Conservation (phyloP, 2,329 filamentous ascomycete species). For the Botrytis pseudocinerea region DNA sequence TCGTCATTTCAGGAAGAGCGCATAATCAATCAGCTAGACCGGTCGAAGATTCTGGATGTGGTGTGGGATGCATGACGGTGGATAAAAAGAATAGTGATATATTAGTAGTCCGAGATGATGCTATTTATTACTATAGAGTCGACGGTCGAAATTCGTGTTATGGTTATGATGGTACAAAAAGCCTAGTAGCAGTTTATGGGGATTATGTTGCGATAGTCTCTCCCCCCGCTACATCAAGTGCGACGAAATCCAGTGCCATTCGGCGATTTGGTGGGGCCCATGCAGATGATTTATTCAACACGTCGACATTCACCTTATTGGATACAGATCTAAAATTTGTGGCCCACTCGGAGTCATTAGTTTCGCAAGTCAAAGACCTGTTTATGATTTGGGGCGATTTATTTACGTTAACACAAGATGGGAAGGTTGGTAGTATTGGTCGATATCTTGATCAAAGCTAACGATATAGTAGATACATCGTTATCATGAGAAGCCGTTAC, state of each 20-base stretch:
- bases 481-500: conserved; percentile 87
- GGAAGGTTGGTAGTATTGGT: conserved; percentile 64
- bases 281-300: conserved; percentile 79
- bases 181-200: conserved; percentile 72
- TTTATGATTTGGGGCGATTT: conserved; percentile 90
- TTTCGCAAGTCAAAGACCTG: conserved; percentile 75
- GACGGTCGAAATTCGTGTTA: conserved; percentile 85
- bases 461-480: conserved; percentile 68
- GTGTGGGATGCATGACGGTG: conserved; percentile 90
- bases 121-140: conserved; percentile 87
- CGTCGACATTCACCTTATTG: conserved; percentile 85
- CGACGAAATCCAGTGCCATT: conserved; percentile 54
- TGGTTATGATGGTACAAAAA: conserved; percentile 90
- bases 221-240: conserved; percentile 57
- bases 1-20: conserved; percentile 83
- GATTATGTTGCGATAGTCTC: conserved; percentile 88
- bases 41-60: conserved; percentile 86
- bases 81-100: conserved; percentile 80
- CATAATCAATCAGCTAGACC: conserved; percentile 87
- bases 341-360: conserved; percentile 81
- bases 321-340: conserved; percentile 89
- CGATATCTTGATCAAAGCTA: conserved; percentile 25
- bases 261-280: conserved; percentile 71
- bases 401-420: conserved; percentile 86
- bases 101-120: conserved; percentile 90